Base-by-base conservation (phyloP, 225 moss, liverwort and hornwort genomes). In the Pseudisothecium myosuroides region DNA sequence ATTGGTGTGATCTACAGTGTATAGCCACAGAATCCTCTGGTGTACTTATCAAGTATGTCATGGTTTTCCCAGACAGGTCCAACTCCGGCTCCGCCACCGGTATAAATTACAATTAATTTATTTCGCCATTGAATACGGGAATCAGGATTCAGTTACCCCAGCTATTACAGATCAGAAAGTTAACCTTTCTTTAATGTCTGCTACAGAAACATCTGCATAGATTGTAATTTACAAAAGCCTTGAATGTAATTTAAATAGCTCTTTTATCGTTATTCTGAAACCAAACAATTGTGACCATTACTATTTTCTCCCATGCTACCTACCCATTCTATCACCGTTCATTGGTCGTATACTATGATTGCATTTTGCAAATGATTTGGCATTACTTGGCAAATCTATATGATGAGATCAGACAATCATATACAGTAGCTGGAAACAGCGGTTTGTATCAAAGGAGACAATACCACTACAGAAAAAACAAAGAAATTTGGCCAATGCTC, bases 1-100 rank as follows among this genome's bases (percentile, higher is more conserved):
- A 93, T 97, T 28, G 96, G 95, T 82, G 93, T 96, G 73, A 83
- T 94, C 24, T 95, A 97, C 74, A 39, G 2, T 74, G 84, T 92
- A 3, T 90, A 90, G 62, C n/a, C n/a, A 60, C 55, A 58, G 32
- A 34, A 67, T 36, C 62, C 54, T 79, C 82, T 82, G 82, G n/a
- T n/a, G n/a, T n/a, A n/a, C 45, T 45, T 45, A 68, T 49, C 56
- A 50, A 63, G 21, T 77, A 28, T 47, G 26, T 55, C 41, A 87
- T 59, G 11, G 7, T 27, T 66, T 76, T 55, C 66, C 32, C 17
- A 23, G 14, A 60, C 75, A 82, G 76, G 36, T 81, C 63, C 47
- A n/a, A 84, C 56, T 58, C 61, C 47, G 52, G 45, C 45, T 45
- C 43, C 79, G 31, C 29, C 34, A 55, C 77, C 77, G 27, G 36